Base-by-base conservation (phyloP, 169 alveolate species). In the Eimeria falciformis region DNA sequence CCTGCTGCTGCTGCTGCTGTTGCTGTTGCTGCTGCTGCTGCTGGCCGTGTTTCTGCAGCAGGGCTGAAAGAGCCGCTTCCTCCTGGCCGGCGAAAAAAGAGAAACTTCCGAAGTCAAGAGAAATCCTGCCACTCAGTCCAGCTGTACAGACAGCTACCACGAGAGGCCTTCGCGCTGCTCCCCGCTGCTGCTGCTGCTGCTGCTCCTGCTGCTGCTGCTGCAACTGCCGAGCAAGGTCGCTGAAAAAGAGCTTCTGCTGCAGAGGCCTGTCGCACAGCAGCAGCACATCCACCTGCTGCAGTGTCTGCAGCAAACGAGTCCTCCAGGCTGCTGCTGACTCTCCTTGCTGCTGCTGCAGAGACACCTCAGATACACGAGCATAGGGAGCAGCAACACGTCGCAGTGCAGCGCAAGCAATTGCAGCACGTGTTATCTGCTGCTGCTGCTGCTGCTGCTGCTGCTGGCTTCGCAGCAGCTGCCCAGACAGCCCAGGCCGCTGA, bases 241-340 rank as follows among this genome's bases (percentile, higher is more conserved):
- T 50, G 82, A 50, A 23, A 29, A 45, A 56, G 27, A 55, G n/a
- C 25, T 73, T 82, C 25, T 89, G 89, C 25, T 89, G 79, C 55
- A 89, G 45, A 2, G 93, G 88, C n/a, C 93, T 29, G 25, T 89
- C 77, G 71, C 85, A 89, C n/a, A 89, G 93, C 65, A 89, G 78
- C 53, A 75, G 37, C 5, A 77, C 93, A 37, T 89, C 93, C 11
- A 73, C 73, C 21, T 73, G 73, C 33, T 73, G 46, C 33, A 89
- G 82, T 29, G 75, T n/a, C 23, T n/a, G 58, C 79, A 23, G 37
- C 91, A 55, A 53, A 11, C 91, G 91, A 45, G 29, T 68, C 45
- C 79, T 58, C 91, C 79, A 62, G 21, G 58, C 79, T 9, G 91
- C 47, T n/a, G 78, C 91, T 17, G 58, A n/a, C 55, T 58, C 91